phyloP scores from a whole-genome alignment of 2,329 filamentous ascomycete species.

The Penicillium sp. region DNA sequence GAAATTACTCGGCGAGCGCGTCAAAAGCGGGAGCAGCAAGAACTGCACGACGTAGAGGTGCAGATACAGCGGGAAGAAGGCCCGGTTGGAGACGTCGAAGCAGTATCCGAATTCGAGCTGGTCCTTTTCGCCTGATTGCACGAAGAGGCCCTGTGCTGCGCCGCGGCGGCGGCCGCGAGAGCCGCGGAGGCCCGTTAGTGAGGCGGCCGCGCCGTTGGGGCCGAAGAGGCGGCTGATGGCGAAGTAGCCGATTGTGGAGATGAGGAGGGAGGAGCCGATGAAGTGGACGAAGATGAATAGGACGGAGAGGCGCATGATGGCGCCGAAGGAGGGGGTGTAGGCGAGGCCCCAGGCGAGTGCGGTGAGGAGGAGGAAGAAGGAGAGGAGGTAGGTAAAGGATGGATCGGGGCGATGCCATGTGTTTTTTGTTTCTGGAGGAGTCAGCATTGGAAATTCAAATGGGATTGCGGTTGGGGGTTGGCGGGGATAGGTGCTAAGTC shows the following conservation, averaged over 20 bases:
- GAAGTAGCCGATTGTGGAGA: constrained; percentile 66
- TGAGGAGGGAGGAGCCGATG: constrained; percentile 59
- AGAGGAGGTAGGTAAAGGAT: constrained; percentile 69
- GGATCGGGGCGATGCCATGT: constrained; percentile 70
- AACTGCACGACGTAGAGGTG: constrained; percentile 69
- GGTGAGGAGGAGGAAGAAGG: constrained; percentile 63
- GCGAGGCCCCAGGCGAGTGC: constrained; percentile 61
- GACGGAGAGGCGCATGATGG: constrained; percentile 51
- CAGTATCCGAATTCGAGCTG: constrained; percentile 70
- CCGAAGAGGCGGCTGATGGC: constrained; percentile 64
- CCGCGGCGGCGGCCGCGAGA: constrained; percentile 51
- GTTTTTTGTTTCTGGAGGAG: constrained; percentile 63
- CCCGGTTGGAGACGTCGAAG: constrained; percentile 68
- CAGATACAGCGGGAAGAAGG: constrained; percentile 68
- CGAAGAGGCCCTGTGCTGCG: constrained; percentile 58
- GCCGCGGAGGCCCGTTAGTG: constrained; percentile 49
- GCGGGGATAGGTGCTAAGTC: no score
- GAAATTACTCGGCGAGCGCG: constrained; percentile 44
- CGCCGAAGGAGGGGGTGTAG: constrained; percentile 50
- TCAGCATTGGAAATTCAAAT: constrained; percentile 6
- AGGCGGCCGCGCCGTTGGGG: constrained; percentile 49
- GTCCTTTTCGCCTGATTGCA: constrained; percentile 57
- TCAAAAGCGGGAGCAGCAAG: constrained; percentile 62
- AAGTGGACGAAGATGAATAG: constrained; percentile 61
- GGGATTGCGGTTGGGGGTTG: neutral